Percentiles rank a stretch among this genome's conserved stretches.
Conservation (phyloP, 441 rosid genomes). For the Gossypium gossypioides region DNA sequence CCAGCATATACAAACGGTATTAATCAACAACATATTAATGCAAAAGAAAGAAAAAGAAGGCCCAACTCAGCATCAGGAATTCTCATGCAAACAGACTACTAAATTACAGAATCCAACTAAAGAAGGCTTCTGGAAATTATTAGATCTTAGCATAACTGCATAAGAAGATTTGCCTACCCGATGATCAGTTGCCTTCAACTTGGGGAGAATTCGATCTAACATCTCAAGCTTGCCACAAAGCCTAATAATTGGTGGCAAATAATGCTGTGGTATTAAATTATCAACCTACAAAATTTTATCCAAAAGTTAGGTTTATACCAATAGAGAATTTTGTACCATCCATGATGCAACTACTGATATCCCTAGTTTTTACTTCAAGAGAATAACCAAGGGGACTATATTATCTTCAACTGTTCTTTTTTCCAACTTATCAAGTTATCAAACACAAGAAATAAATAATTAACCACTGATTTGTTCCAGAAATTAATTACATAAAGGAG, state of each 20-base stretch:
- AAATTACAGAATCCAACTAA: not conserved
- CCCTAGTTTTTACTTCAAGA: not conserved
- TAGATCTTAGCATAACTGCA: conserved; percentile 11
- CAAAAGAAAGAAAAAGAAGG: not conserved
- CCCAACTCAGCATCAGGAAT: not conserved
- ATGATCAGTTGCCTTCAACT: conserved; percentile 87
- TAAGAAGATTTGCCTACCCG: conserved; percentile 47
- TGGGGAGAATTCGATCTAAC: conserved; percentile 83
- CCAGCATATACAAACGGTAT: not conserved
- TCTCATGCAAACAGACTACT: not conserved
- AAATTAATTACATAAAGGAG: conserved; percentile 1
- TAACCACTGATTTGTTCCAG: conserved; percentile 5
- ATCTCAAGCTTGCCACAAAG: conserved; percentile 98
- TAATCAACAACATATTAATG: not conserved
- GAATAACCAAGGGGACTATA: not conserved
- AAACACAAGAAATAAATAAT: not conserved
- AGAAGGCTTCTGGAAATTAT: not conserved
- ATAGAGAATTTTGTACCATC: conserved; percentile 1
- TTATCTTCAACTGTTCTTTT: not conserved
- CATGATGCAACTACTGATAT: not conserved
- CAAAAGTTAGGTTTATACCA: conserved; percentile 8
- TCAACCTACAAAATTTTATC: conserved; percentile 53
- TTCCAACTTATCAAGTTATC: not conserved
- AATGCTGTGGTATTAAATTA: conserved; percentile 63
- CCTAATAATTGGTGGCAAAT: conserved; percentile 70